Percentiles rank a stretch among this genome's conserved stretches.
Evolutionary conservation across 2,329 filamentous ascomycete genomes (phyloP).

Genomic region (Plenodomus lindquistii): DNA sequence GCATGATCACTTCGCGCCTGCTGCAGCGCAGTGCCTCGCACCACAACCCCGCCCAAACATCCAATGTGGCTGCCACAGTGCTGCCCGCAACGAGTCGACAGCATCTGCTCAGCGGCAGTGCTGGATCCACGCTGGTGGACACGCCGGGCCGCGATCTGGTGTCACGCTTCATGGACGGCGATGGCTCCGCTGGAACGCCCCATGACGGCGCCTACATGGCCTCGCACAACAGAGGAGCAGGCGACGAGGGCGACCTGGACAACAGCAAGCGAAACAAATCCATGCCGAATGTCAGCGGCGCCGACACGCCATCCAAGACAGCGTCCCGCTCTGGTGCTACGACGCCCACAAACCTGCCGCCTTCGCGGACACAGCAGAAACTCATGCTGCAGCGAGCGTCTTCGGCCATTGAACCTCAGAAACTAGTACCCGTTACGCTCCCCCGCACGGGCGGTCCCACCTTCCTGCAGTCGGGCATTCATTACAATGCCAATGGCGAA

Average conservation of each 20-base stretch:
- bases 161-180: constrained; percentile 51
- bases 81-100: constrained; percentile 45
- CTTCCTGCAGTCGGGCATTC: constrained; percentile 40
- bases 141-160: constrained; percentile 48
- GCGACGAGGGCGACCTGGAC: constrained; percentile 28
- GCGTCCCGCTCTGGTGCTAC: constrained; percentile 42
- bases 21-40: constrained; percentile 67
- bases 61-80: constrained; percentile 60
- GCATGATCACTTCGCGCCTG: constrained; percentile 69
- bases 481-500: constrained; percentile 40
- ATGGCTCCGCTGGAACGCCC: constrained; percentile 47
- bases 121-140: constrained; percentile 45
- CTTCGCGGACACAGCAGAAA: constrained; percentile 74
- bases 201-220: constrained; percentile 45
- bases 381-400: constrained; percentile 74
- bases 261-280: constrained; percentile 44
- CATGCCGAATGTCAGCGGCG: constrained; percentile 41
- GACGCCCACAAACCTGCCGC: constrained; percentile 46
- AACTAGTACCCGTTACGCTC: constrained; percentile 49
- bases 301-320: constrained; percentile 32
- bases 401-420: constrained; percentile 68
- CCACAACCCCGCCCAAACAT: constrained; percentile 67
- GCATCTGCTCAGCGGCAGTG: constrained; percentile 42
- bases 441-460: constrained; percentile 41
- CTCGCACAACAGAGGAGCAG: constrained; percentile 25